phyloP scores from a whole-genome alignment of 2,329 filamentous ascomycete genomes.

The Beauveria bassiana region DNA sequence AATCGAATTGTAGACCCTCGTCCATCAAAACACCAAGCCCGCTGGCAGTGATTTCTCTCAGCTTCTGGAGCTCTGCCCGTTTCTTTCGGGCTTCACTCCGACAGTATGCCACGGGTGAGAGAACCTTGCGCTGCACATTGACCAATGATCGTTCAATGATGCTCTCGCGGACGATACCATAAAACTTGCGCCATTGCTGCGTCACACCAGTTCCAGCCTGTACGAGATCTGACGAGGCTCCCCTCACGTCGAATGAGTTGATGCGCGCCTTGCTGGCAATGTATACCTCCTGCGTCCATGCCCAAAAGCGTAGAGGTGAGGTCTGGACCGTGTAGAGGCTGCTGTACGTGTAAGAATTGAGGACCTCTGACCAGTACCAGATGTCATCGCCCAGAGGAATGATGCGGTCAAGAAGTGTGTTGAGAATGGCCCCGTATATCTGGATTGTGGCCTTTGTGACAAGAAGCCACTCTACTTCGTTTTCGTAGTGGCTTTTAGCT shows the following conservation, averaged over 20 bases:
- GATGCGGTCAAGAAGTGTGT: constrained; percentile 72
- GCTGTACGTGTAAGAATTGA: constrained; percentile 70
- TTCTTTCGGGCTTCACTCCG: constrained; percentile 70
- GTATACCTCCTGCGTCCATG: constrained; percentile 64
- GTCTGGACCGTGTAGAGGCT: constrained; percentile 82
- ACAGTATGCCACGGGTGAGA: constrained; percentile 71
- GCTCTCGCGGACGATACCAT: constrained; percentile 68
- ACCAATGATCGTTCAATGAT: constrained; percentile 64
- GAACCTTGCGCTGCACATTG: constrained; percentile 62
- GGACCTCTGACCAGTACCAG: constrained; percentile 90
- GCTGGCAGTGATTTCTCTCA: constrained; percentile 75
- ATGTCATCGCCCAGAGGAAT: constrained; percentile 78
- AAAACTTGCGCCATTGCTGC: constrained; percentile 62
- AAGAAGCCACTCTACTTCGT: constrained; percentile 83
- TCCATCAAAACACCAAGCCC: constrained; percentile 82
- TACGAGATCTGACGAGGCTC: constrained; percentile 25
- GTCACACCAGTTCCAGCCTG: constrained; percentile 33
- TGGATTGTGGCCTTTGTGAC: constrained; percentile 90
- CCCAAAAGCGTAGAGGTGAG: constrained; percentile 67
- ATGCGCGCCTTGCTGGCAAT: constrained; percentile 46
- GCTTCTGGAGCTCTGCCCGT: constrained; percentile 59
- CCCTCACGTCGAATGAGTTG: constrained; percentile 24
- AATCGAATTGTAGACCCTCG: constrained; percentile 66
- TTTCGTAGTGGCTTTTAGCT: constrained; percentile 50
- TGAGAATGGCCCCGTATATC: constrained; percentile 73